Evolutionary conservation across 1,284 basidiomycete genomes (phyloP), one percentile per base, ranked within the genome.

Genomic region (Puccinia novopanici): DNA sequence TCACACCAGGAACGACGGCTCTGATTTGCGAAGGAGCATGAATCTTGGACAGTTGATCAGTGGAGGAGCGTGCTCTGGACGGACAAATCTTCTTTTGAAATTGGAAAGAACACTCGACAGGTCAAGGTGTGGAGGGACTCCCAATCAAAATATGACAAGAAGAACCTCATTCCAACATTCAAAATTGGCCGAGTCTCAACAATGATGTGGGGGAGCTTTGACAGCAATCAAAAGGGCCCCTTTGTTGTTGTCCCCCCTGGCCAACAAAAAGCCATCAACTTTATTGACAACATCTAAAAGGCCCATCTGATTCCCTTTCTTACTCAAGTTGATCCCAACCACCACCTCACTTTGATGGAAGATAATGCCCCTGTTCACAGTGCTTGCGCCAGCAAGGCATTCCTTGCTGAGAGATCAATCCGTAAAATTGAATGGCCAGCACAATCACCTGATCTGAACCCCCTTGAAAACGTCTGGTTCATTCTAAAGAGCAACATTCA

Each of bases 81-180:
- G 5, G 61, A 77, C n/a, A n/a, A 77, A 68, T 67, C 27, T 8
- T 54, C 22, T 13, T 77, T 77, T 52, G 61, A 77, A 27, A 65
- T 77, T 34, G 63, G 63, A 27, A 75, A 75, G n/a, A 59, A 24
- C 19, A 40, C 42, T 13, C 27, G n/a, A 27, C 37, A 45, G 59
- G 55, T 63, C 5, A n/a, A 19, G 42, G 57, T 75, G 12, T 75
- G 59, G 74, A 3, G 57, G 10, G 37, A 37, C 17, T 8, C 34
- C 1, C 13, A 75, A n/a, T 37, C 59, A 63, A 75, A 75, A 59
- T 75, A 63, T 24, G n/a, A 59, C 10, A 10, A 37, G n/a, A 42
- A 24, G 15, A 52, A n/a, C 30, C 54, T 57, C 8, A 19, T 50
- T 15, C 50, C 71, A 27, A 59, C 42, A 6, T 37, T 65, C n/a